Percentiles rank a stretch among this genome's conserved stretches.
These are phyloP conservation scores for Colletotrichum lini DNA, from an alignment of 2,329 filamentous ascomycete species.

Conservation along the genomic window DNA sequence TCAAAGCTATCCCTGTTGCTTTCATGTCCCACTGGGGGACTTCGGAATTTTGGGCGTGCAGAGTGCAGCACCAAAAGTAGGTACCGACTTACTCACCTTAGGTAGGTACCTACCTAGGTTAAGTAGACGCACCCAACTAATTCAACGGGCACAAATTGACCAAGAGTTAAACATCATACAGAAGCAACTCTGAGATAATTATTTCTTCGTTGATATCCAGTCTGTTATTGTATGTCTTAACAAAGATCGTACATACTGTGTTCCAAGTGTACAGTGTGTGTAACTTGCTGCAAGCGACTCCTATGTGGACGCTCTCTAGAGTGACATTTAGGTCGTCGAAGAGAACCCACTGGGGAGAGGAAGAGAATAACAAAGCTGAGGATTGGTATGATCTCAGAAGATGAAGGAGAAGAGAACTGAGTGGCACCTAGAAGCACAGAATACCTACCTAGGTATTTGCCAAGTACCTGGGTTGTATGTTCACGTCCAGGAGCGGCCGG, in stretches of 20 bases:
- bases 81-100: too few species aligned
- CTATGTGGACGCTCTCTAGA: too few species aligned
- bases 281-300: too few species aligned
- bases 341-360: too few species aligned
- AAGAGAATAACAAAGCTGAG: too few species aligned
- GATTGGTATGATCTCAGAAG: too few species aligned
- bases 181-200: background rate
- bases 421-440: too few species aligned
- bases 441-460: background rate
- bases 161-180: background rate
- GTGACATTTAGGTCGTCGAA: too few species aligned
- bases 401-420: too few species aligned
- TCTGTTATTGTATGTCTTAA: background rate
- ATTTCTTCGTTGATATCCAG: background rate
- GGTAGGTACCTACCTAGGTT: too few species aligned
- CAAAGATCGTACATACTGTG: background rate
- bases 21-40: background rate
- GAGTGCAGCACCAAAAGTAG: too few species aligned
- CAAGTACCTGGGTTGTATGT: background rate
- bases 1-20: slow-evolving; percentile 35
- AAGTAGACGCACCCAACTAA: background rate
- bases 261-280: too few species aligned
- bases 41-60: background rate
- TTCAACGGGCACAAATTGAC: background rate
- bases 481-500: background rate